Evolutionary conservation across 116 monocot species (phyloP).

Genomic region (Posidonia oceanica): DNA sequence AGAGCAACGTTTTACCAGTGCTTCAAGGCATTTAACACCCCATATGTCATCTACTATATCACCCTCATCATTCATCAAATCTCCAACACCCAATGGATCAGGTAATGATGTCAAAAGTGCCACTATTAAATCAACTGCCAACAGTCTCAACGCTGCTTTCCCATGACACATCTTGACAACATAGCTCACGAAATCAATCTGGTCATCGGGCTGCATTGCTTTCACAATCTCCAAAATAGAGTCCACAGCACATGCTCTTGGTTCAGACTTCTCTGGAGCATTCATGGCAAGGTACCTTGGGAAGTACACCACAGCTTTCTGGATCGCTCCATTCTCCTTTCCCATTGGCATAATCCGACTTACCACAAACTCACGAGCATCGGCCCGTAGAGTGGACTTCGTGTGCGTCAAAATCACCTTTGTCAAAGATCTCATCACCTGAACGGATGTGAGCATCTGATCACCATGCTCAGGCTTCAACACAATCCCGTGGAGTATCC

Average conservation of each 20-base stretch:
- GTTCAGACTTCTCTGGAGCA: constrained; percentile 74
- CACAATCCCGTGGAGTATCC: constrained; percentile 29
- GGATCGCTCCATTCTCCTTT: constrained; percentile 34
- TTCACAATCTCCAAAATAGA: constrained; percentile 56
- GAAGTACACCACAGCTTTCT: constrained; percentile 51
- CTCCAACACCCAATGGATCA: constrained; percentile 23
- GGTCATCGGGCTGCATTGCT: constrained; percentile 45
- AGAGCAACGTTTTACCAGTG: constrained; percentile 50
- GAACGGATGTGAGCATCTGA: constrained; percentile 19
- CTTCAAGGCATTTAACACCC: constrained; percentile 46
- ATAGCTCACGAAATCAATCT: constrained; percentile 37
- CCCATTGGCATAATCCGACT: constrained; percentile 33
- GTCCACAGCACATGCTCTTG: constrained; percentile 61
- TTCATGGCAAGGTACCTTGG: constrained; percentile 66
- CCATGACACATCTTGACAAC: constrained; percentile 62
- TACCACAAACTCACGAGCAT: constrained; percentile 35
- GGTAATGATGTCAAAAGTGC: constrained; percentile 39
- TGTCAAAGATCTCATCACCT: constrained; percentile 40
- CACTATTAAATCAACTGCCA: constrained; percentile 67
- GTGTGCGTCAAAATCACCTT: constrained; percentile 32
- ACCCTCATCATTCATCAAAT: neutral
- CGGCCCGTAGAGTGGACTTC: constrained; percentile 34
- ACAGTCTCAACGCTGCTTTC: constrained; percentile 50
- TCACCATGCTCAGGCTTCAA: constrained; percentile 58
- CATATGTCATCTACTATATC: constrained; percentile 11